Conservation (phyloP, 306 rosid genomes). For the Elaeagnus macrophylla region DNA sequence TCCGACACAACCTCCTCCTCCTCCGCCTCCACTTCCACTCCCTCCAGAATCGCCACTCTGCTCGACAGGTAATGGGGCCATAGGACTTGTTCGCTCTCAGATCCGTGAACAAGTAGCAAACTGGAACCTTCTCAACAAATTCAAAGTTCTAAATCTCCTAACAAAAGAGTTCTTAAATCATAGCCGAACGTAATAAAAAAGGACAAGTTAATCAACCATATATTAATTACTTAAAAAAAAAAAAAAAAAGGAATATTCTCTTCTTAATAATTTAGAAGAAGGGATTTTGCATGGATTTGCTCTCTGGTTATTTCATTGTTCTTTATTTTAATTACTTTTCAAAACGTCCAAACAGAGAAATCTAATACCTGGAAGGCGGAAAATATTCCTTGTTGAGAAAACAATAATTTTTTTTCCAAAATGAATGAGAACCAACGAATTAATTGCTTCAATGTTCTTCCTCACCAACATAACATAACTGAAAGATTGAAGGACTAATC, state of each 20-base stretch:
- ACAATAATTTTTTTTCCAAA: too few species aligned
- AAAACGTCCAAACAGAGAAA: too few species aligned
- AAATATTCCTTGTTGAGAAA: too few species aligned
- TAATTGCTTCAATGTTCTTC: too few species aligned
- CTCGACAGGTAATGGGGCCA: conserved; percentile 66
- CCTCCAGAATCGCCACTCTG: conserved; percentile 55
- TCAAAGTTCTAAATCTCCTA: background rate
- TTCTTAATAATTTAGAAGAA: background rate
- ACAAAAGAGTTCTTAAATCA: background rate
- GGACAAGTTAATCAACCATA: background rate
- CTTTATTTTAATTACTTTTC: too few species aligned
- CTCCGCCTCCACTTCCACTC: background rate
- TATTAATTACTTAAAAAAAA: too few species aligned
- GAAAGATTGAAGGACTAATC: too few species aligned
- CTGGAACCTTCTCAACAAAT: background rate
- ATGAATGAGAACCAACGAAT: too few species aligned
- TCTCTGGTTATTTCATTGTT: too few species aligned
- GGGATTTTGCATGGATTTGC: too few species aligned
- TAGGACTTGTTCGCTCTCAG: conserved; percentile 35
- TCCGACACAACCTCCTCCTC: background rate
- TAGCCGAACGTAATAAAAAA: background rate
- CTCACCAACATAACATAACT: too few species aligned
- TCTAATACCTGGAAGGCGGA: too few species aligned
- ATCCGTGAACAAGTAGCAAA: conserved; percentile 13
- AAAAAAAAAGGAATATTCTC: background rate